Evolutionary conservation across 2,329 filamentous ascomycete species (phyloP).

Genomic region (Acrocalymma vagum): DNA sequence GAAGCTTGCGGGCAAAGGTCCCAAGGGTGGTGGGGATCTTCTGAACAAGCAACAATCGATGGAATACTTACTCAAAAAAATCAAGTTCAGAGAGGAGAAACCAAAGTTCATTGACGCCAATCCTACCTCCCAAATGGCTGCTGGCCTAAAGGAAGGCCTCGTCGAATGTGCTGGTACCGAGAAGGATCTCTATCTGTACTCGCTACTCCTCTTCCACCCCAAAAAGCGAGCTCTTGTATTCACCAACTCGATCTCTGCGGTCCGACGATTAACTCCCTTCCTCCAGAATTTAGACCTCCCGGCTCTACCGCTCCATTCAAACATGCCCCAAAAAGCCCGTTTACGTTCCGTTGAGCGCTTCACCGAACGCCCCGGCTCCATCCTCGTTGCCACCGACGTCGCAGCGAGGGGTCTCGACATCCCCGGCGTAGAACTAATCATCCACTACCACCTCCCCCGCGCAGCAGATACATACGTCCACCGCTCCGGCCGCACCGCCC

Average conservation of each 20-base stretch:
- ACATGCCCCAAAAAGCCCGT: constrained; percentile 95
- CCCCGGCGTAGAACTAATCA: constrained; percentile 83
- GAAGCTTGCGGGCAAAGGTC: constrained; percentile 77
- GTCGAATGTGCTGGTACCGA: constrained; percentile 93
- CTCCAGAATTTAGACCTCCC: constrained; percentile 83
- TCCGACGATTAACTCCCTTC: constrained; percentile 84
- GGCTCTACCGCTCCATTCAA: constrained; percentile 83
- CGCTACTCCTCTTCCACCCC: constrained; percentile 82
- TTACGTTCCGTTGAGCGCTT: constrained; percentile 93
- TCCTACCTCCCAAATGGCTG: constrained; percentile 87
- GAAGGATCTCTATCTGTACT: constrained; percentile 96
- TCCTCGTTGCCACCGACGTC: constrained; percentile 92
- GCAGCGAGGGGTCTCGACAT: constrained; percentile 95
- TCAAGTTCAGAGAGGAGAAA: constrained; percentile 84
- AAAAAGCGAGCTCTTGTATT: constrained; percentile 87
- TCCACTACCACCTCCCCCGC: constrained; percentile 95
- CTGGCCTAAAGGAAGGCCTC: constrained; percentile 84
- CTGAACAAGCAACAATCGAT: constrained; percentile 82
- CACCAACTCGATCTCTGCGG: constrained; percentile 93
- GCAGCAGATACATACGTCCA: constrained; percentile 95
- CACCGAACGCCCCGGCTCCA: constrained; percentile 68
- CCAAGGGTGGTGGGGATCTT: constrained; percentile 69
- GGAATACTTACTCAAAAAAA: constrained; percentile 89
- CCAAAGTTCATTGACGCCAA: constrained; percentile 95
- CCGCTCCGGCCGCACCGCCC: constrained; percentile 91